phyloP scores from a whole-genome alignment of 257 asterid genomes.

The Datura wrightii region DNA sequence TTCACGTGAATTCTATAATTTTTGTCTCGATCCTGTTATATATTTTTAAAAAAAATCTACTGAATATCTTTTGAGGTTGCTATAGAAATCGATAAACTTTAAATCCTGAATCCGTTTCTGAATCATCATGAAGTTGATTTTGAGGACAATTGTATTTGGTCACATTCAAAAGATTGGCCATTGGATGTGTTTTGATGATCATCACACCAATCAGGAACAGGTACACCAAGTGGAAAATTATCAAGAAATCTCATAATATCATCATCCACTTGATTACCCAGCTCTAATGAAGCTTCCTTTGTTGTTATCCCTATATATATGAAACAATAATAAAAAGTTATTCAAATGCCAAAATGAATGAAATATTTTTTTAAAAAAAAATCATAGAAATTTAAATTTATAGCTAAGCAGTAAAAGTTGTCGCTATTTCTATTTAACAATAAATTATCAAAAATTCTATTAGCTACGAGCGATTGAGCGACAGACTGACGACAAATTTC shows the following conservation, averaged over 20 bases:
- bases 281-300: slow-evolving; percentile 33
- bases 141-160: slow-evolving; percentile 40
- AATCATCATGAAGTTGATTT: slow-evolving; percentile 37
- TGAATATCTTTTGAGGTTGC: background rate
- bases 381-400: background rate
- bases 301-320: background rate
- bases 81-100: background rate
- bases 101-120: background rate
- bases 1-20: background rate
- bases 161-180: slow-evolving; percentile 34
- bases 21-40: too few species aligned
- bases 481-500: background rate
- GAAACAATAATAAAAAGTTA: background rate
- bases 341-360: background rate
- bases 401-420: background rate
- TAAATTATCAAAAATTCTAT: background rate
- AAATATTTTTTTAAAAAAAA: too few species aligned
- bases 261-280: slow-evolving; percentile 50
- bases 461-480: background rate
- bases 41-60: too few species aligned
- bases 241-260: slow-evolving; percentile 64
- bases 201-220: slow-evolving; percentile 60
- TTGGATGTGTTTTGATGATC: slow-evolving; percentile 21
- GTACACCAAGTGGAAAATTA: slow-evolving; percentile 59
- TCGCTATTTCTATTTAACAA: background rate